Evolutionary conservation across 441 rosid species (phyloP), one percentile per base, ranked within the genome.

Genomic region (Pelargonium cotyledonis): DNA sequence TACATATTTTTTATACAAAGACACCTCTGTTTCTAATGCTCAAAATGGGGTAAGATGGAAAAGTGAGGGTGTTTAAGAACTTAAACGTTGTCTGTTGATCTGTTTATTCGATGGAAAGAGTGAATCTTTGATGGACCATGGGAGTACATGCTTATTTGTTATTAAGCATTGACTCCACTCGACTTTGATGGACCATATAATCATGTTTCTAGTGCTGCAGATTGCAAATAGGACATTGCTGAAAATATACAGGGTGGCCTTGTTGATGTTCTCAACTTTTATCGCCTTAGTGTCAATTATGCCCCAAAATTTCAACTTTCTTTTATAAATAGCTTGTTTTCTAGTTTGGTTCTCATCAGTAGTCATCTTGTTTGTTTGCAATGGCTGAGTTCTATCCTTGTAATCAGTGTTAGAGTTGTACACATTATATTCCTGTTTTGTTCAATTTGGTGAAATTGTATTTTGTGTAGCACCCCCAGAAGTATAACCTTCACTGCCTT

Each of bases 401-500:
- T 31, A 31, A 31, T 31, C 5, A 31, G 38, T 31, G 38, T 31
- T 31, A 31, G 38, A 31, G 5, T 31, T 31, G 38, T 11, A 43
- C 47, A 10, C 47, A 43, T 43, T 43, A 43, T 31, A 31, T 31
- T 31, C 47, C 11, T 43, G 47, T 10, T 43, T 0, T 7, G 47
- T 43, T 7, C 11, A 43, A 7, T 43, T 43, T 43, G 8, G 47
- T 43, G 47, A 43, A 43, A 43, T 43, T 43, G 11, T 43, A 43
- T 43, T 43, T 43, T 43, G 47, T 8, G 8, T 43, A 0, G 47
- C 2, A 4, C 11, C 47, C 47, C 11, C 47, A 10, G 11, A 43
- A 7, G 47, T 23, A 9, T 23, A 23, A 60, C 61, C n/a, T 8
- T 51, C n/a, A 70, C 55, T 63, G 78, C 63, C 73, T 66, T 66